A percentile compares a stretch with the other conserved stretches of the same genome.
Conservation (phyloP, 176 grass and related monocot genomes). For the Aegilops tauschii region DNA sequence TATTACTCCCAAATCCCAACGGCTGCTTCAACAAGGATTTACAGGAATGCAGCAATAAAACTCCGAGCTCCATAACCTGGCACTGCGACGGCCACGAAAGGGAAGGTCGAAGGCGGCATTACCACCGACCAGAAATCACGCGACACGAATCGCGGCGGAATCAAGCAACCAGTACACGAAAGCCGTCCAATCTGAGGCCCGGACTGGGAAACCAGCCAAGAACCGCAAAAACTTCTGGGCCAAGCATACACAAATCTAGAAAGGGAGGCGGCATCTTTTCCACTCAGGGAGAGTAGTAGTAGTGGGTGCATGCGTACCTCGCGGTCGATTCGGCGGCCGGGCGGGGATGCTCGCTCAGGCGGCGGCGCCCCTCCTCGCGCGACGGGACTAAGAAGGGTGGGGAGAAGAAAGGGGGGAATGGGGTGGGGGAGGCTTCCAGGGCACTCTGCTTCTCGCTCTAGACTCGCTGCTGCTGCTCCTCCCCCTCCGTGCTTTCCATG, state of each 20-base stretch:
- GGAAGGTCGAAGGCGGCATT: slow-evolving; percentile 8
- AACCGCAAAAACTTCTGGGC: not conserved
- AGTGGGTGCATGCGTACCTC: slow-evolving; percentile 25
- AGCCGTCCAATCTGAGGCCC: not conserved
- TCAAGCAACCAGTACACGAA: not conserved
- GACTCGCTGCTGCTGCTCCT: not conserved
- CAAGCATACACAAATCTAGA: not conserved
- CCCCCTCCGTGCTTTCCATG: not conserved
- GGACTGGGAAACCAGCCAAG: not conserved
- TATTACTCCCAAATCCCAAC: not conserved
- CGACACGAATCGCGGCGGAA: not conserved
- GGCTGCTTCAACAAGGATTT: not conserved
- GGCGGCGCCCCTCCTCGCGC: not conserved
- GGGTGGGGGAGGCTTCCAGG: slow-evolving; percentile 9
- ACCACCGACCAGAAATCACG: not conserved
- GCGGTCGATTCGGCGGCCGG: not conserved
- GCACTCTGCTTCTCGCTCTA: slow-evolving; percentile 34
- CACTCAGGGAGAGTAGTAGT: not conserved
- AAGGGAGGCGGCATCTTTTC: not conserved
- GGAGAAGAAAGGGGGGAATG: not conserved
- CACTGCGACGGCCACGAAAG: not conserved
- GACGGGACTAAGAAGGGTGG: slow-evolving; percentile 13
- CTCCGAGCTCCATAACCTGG: not conserved
- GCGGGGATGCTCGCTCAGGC: not conserved
- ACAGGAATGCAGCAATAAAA: not conserved